phyloP scores from a whole-genome alignment of 305 asterid genomes.

The Fraxinus nigra region DNA sequence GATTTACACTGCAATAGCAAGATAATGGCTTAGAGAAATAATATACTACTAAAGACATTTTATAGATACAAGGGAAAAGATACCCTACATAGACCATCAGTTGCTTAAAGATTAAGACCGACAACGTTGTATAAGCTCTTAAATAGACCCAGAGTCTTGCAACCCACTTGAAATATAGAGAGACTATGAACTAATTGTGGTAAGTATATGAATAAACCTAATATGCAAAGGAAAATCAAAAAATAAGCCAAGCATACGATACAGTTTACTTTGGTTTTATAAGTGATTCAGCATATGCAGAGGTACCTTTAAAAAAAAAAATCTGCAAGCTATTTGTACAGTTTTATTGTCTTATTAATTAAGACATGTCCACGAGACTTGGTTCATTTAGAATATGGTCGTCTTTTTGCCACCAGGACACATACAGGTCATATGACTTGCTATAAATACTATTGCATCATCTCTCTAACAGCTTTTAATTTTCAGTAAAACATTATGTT shows the following conservation, averaged over 20 bases:
- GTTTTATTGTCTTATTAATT: not conserved
- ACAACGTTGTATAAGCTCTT: not conserved
- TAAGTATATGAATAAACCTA: slow-evolving; percentile 14
- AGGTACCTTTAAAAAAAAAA: not conserved
- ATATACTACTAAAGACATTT: slow-evolving; percentile 11
- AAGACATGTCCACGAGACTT: not conserved
- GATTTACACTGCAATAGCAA: slow-evolving; percentile 88
- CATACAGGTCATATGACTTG: not conserved
- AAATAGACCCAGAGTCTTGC: not conserved
- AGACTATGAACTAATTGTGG: not conserved
- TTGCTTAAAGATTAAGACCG: slow-evolving; percentile 1
- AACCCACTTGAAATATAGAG: slow-evolving; percentile 4
- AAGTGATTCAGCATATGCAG: not conserved
- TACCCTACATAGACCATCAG: slow-evolving; percentile 1
- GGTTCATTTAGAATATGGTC: not conserved
- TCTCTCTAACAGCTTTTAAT: slow-evolving; percentile 6
- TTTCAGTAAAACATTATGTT: not conserved
- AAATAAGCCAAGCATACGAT: slow-evolving; percentile 1
- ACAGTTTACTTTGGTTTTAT: slow-evolving; percentile 3
- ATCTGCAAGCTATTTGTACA: slow-evolving; percentile 4
- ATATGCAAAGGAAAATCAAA: not conserved
- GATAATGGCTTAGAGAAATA: slow-evolving; percentile 14
- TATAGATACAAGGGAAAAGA: slow-evolving; percentile 18
- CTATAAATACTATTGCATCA: not conserved
- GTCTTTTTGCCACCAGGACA: not conserved